These are phyloP conservation scores for Sporisorium graminicola DNA, from an alignment of 1,284 basidiomycete species.

Conservation along the genomic window DNA sequence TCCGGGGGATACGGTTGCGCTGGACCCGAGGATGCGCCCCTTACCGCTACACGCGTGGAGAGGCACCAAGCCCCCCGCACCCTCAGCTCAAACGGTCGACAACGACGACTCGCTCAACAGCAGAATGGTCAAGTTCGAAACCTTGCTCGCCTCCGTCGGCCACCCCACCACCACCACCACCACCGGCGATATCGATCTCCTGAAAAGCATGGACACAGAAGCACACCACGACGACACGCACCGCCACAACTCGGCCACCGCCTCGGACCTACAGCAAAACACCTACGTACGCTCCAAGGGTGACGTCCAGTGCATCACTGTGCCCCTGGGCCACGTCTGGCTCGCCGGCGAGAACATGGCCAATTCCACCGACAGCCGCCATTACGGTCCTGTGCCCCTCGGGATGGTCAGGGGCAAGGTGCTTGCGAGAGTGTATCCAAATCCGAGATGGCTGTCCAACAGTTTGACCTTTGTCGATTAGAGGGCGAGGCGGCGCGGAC, in stretches of 20 bases:
- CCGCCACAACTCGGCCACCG: constrained; percentile 19
- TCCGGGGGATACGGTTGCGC: constrained; percentile 87
- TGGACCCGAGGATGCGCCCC: constrained; percentile 77
- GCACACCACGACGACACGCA: not conserved
- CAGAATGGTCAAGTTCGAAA: constrained; percentile 22
- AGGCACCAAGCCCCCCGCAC: not conserved
- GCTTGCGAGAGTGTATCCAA: constrained; percentile 74
- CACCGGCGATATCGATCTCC: constrained; percentile 15
- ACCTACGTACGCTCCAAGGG: constrained; percentile 31
- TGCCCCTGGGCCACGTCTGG: constrained; percentile 76
- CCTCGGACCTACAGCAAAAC: constrained; percentile 13
- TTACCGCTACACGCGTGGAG: constrained; percentile 33
- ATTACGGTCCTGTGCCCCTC: constrained; percentile 91
- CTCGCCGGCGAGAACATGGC: constrained; percentile 88
- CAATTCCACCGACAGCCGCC: constrained; percentile 85
- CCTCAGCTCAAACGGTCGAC: not conserved
- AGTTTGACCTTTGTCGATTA: constrained; percentile 24
- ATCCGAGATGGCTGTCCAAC: constrained; percentile 36
- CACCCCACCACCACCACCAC: not conserved
- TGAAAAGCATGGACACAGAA: constrained; percentile 35
- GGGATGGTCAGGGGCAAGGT: constrained; percentile 83
- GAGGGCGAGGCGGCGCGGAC: too few relatives aligned
- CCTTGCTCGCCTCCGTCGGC: constrained; percentile 10
- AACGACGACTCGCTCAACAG: constrained; percentile 10
- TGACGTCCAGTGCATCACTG: constrained; percentile 48